phyloP scores from a whole-genome alignment of 306 rosid genomes.

The Cicer bijugum region DNA sequence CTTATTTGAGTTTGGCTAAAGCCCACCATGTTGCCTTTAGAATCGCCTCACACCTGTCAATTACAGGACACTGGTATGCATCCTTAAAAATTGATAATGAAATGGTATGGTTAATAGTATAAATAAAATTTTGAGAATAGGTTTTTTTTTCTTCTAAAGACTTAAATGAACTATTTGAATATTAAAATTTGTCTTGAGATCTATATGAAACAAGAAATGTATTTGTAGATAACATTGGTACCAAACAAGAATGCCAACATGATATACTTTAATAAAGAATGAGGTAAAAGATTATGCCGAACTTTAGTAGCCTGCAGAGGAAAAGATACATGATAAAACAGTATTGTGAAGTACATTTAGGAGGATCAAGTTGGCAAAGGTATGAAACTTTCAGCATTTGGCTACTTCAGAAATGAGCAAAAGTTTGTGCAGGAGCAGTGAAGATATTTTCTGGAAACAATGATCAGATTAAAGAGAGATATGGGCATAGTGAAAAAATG shows the following conservation, averaged over 20 bases:
- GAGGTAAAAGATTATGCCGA: not conserved
- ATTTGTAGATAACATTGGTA: not conserved
- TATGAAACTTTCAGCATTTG: not conserved
- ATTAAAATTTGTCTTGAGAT: slow-evolving; percentile 7
- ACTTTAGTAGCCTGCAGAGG: slow-evolving; percentile 1
- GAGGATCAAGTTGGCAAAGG: not conserved
- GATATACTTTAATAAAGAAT: not conserved
- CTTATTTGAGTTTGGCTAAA: not conserved
- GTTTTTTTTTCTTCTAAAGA: not conserved
- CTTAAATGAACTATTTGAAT: not conserved
- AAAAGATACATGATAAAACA: not conserved
- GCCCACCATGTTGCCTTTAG: not conserved
- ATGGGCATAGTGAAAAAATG: not conserved
- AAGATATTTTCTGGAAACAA: not conserved
- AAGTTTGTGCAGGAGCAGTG: not conserved
- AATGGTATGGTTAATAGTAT: not conserved
- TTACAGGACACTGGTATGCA: not conserved
- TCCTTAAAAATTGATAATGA: not conserved
- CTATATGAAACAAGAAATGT: slow-evolving; percentile 14
- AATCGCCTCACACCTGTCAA: not conserved
- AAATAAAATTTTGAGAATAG: not conserved
- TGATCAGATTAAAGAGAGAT: slow-evolving; percentile 2
- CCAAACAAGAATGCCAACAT: not conserved
- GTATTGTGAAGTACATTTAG: not conserved
- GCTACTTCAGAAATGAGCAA: slow-evolving; percentile 10